Base-by-base conservation (phyloP, 1,139 yeast genomes). In the Protomyces gravidus region DNA sequence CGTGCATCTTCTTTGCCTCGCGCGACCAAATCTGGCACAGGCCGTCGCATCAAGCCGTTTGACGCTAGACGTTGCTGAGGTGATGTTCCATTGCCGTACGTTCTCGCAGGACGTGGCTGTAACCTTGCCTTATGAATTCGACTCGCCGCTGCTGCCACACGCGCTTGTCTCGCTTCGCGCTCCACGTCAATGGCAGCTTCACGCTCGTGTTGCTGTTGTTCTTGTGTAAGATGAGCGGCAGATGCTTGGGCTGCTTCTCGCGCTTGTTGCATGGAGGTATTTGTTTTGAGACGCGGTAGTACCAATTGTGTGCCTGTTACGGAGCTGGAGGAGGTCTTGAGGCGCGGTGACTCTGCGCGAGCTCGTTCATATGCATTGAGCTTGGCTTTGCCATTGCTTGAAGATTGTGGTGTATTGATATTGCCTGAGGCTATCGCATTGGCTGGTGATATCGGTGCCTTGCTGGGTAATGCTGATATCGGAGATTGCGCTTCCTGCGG, bases 191-290 rank as follows among this genome's bases (percentile, higher is more conserved):
- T 15, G 7, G 36, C 36, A n/a, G n/a, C n/a, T n/a, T n/a, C n/a
- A 30, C 36, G 36, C 11, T 30, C 36, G 11, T 30, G 36, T 30
- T 36, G 42, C 19, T 15, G 19, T 7, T 36, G 42, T 15, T n/a
- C 21, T 2, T 28, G 32, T 13, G 7, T 13, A 28, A 28, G 13
- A 2, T 28, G 32, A n/a, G 23, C 23, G 21, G 19, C 19, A 15
- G 42, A 36, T 11, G 42, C 42, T 15, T n/a, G 19, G 2, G 42
- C 42, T 17, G 42, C 42, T n/a, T 36, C 42, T 5, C 42, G 42
- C 42, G 42, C 42, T 36, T 36, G 42, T 19, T 36, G 42, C 42
- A 36, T 36, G 11, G 42, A 36, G 15, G 42, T 36, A 17, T 36
- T 36, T 5, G 42, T 36, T 7, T 17, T 19, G 23, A 36, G 19